Evolutionary conservation across 1,139 yeast genomes (phyloP), one percentile per base, ranked within the genome.

Genomic region (Zygoascus sp.): DNA sequence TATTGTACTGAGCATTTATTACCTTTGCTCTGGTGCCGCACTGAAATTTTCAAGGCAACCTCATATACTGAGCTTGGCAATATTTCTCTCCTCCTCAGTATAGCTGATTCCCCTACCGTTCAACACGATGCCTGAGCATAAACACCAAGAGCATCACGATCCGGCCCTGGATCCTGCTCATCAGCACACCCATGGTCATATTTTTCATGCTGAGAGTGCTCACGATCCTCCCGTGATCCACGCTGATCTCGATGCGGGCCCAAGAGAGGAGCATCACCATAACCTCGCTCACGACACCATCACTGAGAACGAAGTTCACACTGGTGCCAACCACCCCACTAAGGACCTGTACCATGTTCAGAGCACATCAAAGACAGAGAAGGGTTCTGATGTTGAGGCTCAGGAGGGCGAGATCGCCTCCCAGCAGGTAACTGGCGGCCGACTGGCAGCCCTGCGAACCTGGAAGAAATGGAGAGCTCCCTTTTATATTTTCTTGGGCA

Each of bases 141-240:
- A 30, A 7, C 34, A 30, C 34, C 34, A 30, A 9, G 17, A 36
- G 20, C 46, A 49, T 23, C 42, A 45, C 13, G 65, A 62, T 42
- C 60, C 65, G 1, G 66, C 65, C 5, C 53, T 62, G 38, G 61
- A 61, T 35, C 61, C 63, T 6, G 47, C 35, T 13, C 54, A 61
- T 50, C 68, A 64, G 53, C 66, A 62, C 46, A 28, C 44, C 17
- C 64, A 62, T 36, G 53, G 53, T 20, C 64, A 61, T 43, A 41
- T 52, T 3, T 60, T 59, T 21, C 67, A 63, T 42, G 50, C 54
- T 5, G 45, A 40, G 4, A 40, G 47, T 22, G 58, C 59, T 16
- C 63, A 58, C 17, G 60, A 56, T 42, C 48, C 50, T 10, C 58
- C 58, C 19, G 56, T 50, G 28, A 49, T 56, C 13, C 61, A 58